These are phyloP conservation scores for Tephrocybe rancida DNA, from an alignment of 768 basidiomycete species.

Conservation along the genomic window DNA sequence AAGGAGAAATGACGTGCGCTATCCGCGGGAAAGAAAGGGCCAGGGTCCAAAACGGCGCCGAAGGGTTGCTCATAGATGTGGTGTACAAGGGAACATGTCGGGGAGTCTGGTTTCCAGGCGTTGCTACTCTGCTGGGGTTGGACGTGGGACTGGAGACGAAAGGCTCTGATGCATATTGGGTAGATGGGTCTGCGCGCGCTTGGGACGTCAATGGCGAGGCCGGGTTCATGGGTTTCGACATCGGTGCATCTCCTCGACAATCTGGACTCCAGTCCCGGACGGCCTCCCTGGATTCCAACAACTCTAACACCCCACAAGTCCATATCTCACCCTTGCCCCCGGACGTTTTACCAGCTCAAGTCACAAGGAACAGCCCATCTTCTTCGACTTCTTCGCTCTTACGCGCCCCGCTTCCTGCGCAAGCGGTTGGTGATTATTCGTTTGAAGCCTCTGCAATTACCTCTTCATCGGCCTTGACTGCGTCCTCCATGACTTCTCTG, in stretches of 20 bases:
- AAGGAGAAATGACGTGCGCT: slow-evolving; percentile 65
- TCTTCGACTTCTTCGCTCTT: slow-evolving; percentile 66
- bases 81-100: slow-evolving; percentile 76
- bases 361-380: slow-evolving; percentile 40
- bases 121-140: slow-evolving; percentile 79
- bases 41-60: slow-evolving; percentile 35
- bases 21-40: slow-evolving; percentile 53
- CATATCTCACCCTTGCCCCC: slow-evolving; percentile 21
- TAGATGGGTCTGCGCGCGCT: slow-evolving; percentile 43
- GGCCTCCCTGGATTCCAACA: slow-evolving; percentile 50
- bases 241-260: slow-evolving; percentile 41
- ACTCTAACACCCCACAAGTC: slow-evolving; percentile 35
- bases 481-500: slow-evolving; percentile 53
- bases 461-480: slow-evolving; percentile 30
- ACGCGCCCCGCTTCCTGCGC: slow-evolving; percentile 71
- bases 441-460: slow-evolving; percentile 58
- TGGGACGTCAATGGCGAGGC: slow-evolving; percentile 67
- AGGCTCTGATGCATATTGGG: slow-evolving; percentile 72
- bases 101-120: slow-evolving; percentile 82
- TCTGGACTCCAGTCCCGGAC: slow-evolving; percentile 39
- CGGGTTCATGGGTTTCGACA: slow-evolving; percentile 75
- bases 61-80: slow-evolving; percentile 64
- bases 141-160: slow-evolving; percentile 72
- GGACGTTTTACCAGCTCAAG: slow-evolving; percentile 14
- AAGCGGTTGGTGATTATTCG: slow-evolving; percentile 70